Evolutionary conservation across 2,329 filamentous ascomycete genomes (phyloP).

Genomic region (Pestalotiopsis fici): DNA sequence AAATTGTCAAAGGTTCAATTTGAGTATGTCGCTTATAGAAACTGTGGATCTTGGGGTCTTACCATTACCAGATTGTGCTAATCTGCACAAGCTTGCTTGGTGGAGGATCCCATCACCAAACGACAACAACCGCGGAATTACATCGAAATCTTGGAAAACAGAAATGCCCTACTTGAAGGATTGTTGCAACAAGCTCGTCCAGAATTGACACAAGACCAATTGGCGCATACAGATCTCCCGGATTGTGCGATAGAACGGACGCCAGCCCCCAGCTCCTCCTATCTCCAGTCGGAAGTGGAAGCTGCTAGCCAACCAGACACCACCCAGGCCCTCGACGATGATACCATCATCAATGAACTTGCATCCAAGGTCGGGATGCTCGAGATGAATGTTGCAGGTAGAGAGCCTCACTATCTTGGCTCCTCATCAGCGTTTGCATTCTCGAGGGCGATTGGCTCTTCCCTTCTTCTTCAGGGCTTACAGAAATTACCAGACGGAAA

Average conservation of each 20-base stretch:
- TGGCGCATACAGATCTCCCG: neutral
- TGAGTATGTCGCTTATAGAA: no score
- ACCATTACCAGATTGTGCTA: no score
- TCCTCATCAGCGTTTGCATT: constrained; percentile 35
- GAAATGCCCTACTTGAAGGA: constrained; percentile 28
- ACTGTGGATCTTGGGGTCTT: no score
- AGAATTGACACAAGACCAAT: constrained; percentile 24
- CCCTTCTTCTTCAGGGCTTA: constrained; percentile 15
- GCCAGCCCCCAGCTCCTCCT: neutral
- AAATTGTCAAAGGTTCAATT: neutral
- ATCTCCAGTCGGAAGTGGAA: neutral
- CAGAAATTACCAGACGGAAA: constrained; percentile 8
- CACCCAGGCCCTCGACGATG: neutral
- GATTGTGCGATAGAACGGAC: neutral
- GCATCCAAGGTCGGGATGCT: constrained; percentile 23
- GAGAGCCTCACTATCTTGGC: constrained; percentile 37
- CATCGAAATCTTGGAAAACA: constrained; percentile 27
- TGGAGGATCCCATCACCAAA: constrained; percentile 36
- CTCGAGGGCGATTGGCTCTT: constrained; percentile 24
- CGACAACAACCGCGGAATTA: constrained; percentile 31
- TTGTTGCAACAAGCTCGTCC: constrained; percentile 27
- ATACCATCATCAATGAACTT: constrained; percentile 26
- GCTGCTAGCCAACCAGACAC: neutral
- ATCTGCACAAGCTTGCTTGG: constrained; percentile 20
- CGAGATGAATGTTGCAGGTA: constrained; percentile 27